phyloP scores from a whole-genome alignment of 768 basidiomycete genomes.

The Naganishia friedmannii region DNA sequence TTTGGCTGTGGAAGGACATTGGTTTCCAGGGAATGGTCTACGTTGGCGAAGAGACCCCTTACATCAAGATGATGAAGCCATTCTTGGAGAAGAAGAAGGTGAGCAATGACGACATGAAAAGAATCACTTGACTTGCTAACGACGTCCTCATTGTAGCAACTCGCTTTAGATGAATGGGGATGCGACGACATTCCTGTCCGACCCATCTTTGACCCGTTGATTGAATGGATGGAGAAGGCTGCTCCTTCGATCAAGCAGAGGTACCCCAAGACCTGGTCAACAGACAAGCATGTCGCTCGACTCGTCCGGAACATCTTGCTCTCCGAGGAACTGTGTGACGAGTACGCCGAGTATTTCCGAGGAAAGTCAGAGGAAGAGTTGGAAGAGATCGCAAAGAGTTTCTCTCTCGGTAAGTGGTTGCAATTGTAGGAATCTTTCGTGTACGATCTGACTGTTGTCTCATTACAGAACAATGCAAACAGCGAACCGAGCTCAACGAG shows the following conservation, averaged over 20 bases:
- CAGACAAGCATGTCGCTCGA: constrained; percentile 49
- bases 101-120: constrained; percentile 4
- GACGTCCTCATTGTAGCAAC: constrained; percentile 48
- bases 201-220: constrained; percentile 64
- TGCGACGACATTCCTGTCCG: constrained; percentile 62
- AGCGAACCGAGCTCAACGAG: constrained; percentile 65
- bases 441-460: not conserved
- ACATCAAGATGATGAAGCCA: constrained; percentile 65
- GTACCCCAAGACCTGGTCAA: constrained; percentile 56
- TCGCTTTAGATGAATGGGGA: constrained; percentile 76
- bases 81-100: constrained; percentile 74
- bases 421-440: too few relatives aligned
- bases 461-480: constrained; percentile 61
- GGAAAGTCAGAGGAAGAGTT: constrained; percentile 57
- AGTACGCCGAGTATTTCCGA: constrained; percentile 53
- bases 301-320: constrained; percentile 67
- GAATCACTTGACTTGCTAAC: not conserved
- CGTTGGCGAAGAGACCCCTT: constrained; percentile 65
- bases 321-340: constrained; percentile 51
- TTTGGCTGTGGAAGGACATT: constrained; percentile 73
- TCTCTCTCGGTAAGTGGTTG: constrained; percentile 57
- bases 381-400: constrained; percentile 71
- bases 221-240: constrained; percentile 55
- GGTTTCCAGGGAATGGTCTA: constrained; percentile 77
- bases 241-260: constrained; percentile 56